phyloP scores from a whole-genome alignment of 768 basidiomycete species.

The Leccinum subgranulosum region DNA sequence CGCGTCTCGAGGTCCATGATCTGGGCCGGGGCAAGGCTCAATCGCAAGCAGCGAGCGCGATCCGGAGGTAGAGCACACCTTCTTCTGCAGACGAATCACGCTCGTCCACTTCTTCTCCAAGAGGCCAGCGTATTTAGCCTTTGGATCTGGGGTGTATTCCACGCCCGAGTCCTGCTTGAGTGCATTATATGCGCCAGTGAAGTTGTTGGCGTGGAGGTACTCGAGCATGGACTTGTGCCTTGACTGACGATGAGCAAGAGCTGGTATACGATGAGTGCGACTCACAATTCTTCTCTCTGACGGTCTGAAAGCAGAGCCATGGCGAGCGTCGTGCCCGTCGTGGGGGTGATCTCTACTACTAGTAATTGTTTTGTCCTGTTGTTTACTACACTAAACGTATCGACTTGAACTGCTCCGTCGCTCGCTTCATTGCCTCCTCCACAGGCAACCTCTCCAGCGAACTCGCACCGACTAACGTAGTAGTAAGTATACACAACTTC shows the following conservation, averaged over 20 bases:
- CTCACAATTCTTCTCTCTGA: constrained; percentile 47
- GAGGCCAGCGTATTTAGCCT: constrained; percentile 80
- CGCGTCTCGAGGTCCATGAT: constrained; percentile 94
- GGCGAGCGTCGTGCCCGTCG: background rate
- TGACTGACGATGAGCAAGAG: constrained; percentile 15
- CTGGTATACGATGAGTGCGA: constrained; percentile 11
- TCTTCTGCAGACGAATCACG: constrained; percentile 93
- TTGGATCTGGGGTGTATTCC: constrained; percentile 79
- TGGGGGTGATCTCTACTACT: constrained; percentile 8
- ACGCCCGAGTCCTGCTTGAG: constrained; percentile 51
- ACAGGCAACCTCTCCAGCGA: constrained; percentile 25
- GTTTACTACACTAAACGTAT: constrained; percentile 21
- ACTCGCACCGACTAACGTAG: constrained; percentile 22
- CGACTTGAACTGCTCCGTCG: constrained; percentile 21
- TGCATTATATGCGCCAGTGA: constrained; percentile 58
- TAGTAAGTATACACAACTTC: too few species aligned
- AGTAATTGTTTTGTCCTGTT: constrained; percentile 33
- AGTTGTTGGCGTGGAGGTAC: constrained; percentile 67
- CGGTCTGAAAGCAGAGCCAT: constrained; percentile 46
- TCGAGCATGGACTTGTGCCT: constrained; percentile 83
- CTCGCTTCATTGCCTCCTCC: constrained; percentile 20
- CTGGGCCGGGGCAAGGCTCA: constrained; percentile 37
- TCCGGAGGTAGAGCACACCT: constrained; percentile 45
- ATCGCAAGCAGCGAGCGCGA: constrained; percentile 2
- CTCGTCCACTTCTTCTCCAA: constrained; percentile 99